Conservation (phyloP, 164 flowering plant genomes). For the Protea cynaroides region DNA sequence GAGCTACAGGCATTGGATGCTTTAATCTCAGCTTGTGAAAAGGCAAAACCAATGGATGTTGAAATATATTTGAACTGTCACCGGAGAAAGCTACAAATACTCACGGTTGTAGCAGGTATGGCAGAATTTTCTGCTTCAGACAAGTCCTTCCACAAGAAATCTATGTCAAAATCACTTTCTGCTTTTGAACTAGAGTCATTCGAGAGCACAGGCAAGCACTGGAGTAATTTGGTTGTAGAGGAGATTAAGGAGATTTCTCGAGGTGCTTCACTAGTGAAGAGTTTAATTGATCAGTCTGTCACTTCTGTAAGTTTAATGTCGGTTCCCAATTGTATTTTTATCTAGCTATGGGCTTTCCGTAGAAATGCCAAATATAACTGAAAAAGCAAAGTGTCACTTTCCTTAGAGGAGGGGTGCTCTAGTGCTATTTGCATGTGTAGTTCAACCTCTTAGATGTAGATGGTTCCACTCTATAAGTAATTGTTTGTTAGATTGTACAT, state of each 20-base stretch:
- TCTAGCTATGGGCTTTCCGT: not conserved
- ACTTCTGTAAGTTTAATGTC: constrained; percentile 42
- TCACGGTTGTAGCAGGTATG: constrained; percentile 56
- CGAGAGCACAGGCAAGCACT: constrained; percentile 37
- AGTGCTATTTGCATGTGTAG: not conserved
- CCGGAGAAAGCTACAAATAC: constrained; percentile 59
- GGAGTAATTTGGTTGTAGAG: constrained; percentile 49
- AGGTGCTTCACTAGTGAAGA: constrained; percentile 57
- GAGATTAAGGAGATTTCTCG: constrained; percentile 71
- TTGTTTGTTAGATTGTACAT: too few relatives aligned
- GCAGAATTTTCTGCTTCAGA: constrained; percentile 27
- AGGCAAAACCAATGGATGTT: constrained; percentile 41
- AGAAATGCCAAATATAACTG: not conserved
- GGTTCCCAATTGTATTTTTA: not conserved
- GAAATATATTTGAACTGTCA: constrained; percentile 63
- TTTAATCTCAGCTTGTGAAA: constrained; percentile 66
- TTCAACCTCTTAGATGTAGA: not conserved
- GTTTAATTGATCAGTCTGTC: constrained; percentile 36
- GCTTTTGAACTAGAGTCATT: constrained; percentile 35
- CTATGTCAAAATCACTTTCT: constrained; percentile 17
- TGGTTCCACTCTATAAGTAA: not conserved
- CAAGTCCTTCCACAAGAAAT: constrained; percentile 24
- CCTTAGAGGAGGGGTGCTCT: not conserved
- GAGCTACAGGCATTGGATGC: constrained; percentile 73
- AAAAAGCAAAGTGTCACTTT: not conserved